phyloP scores from a whole-genome alignment of 495 filamentous ascomycete genomes.

The Neurospora cerealis region DNA sequence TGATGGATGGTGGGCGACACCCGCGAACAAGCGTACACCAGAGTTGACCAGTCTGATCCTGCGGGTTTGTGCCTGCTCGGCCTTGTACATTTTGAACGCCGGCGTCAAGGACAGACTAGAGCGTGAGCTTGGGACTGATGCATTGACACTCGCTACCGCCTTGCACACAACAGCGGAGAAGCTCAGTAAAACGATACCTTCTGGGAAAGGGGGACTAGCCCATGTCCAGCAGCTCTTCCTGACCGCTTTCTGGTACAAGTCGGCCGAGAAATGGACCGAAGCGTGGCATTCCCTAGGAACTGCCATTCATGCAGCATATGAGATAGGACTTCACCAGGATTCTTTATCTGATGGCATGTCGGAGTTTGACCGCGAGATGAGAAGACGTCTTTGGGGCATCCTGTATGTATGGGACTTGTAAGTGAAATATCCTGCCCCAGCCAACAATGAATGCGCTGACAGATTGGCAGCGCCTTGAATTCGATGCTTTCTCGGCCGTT shows the following conservation, averaged over 20 bases:
- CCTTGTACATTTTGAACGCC: conserved; percentile 31
- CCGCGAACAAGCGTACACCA: conserved; percentile 22
- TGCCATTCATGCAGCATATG: conserved; percentile 41
- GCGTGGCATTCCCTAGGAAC: conserved; percentile 39
- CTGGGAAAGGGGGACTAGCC: conserved; percentile 36
- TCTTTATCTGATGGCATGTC: conserved; percentile 24
- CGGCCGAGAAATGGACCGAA: conserved; percentile 41
- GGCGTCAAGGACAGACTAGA: conserved; percentile 33
- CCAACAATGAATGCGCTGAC: not conserved
- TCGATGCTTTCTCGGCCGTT: conserved; percentile 29
- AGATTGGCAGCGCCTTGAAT: conserved; percentile 22
- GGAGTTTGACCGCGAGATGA: conserved; percentile 36
- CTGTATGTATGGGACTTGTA: conserved; percentile 33
- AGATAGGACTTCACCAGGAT: conserved; percentile 43
- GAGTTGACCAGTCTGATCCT: conserved; percentile 43
- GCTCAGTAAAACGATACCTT: conserved; percentile 34
- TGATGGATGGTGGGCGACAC: conserved; percentile 37
- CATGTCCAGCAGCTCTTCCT: conserved; percentile 45
- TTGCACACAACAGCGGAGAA: conserved; percentile 36
- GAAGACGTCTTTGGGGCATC: conserved; percentile 34
- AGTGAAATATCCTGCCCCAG: conserved; percentile 2
- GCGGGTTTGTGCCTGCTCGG: conserved; percentile 41
- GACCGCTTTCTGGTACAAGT: conserved; percentile 43
- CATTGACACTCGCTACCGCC: conserved; percentile 27
- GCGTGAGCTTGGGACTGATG: conserved; percentile 31